Base-by-base conservation (phyloP, 2,329 filamentous ascomycete species). In the Chaetomium strumarium region DNA sequence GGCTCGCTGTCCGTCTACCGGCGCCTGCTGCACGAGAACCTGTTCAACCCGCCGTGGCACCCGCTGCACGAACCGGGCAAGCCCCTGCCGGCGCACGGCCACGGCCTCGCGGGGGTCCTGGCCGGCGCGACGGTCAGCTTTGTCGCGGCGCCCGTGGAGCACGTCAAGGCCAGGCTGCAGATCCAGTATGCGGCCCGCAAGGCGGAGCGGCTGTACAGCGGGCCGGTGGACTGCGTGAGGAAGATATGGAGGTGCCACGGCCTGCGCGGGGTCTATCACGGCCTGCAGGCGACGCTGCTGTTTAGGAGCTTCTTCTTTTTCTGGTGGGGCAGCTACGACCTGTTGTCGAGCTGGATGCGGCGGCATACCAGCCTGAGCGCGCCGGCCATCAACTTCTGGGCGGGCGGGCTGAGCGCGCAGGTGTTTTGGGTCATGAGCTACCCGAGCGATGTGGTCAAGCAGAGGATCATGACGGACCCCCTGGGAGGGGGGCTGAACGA, bases 311-410 rank as follows among this genome's bases (percentile, higher is more conserved):
- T 92, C 73, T 99, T 99, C 77, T 96, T 96, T 78, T 93, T 86
- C 74, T 97, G 91, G 91, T 99, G 93, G 93, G 84, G 85, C n/a
- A 87, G 84, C 55, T 99, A 99, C 73, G 92, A 96, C 64, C 62
- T 96, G 30, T 79, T 97, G 61, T 88, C 88, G 5, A 77, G 81
- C 19, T 72, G 77, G 54, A 74, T 97, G 65, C 75, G 80, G 50
- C 70, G 80, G 16, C 75, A 83, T 62, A 96, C 91, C 2, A 70
- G 62, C 12, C 72, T 96, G 49, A 86, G 86, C 49, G 81, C 83
- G 0, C 90, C 93, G 0, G 84, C 84, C 1, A 78, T 97, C 64
- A 97, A 97, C 67, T 99, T 99, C 74, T 97, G 92, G 92, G 92
- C 93, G 0, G 93, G 93, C 3, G 93, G 93, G 0, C 72, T 97